A percentile compares a stretch with the other conserved stretches of the same genome.
Evolutionary conservation across 1,139 yeast species (phyloP).

Genomic region (Yamadazyma spencermartinsiae): DNA sequence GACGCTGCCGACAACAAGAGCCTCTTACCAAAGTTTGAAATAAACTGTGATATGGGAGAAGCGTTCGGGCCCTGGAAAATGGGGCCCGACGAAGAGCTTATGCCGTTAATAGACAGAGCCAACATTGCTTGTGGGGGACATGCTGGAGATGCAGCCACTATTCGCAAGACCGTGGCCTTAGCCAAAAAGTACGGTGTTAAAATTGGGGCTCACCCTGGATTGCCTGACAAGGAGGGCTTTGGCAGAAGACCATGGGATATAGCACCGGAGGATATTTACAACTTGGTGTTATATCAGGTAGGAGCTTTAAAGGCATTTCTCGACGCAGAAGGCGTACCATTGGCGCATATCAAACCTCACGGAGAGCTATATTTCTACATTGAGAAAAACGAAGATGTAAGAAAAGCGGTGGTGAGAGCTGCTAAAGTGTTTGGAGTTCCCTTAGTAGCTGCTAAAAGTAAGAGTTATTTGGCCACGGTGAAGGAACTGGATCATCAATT

Average conservation of each 20-base stretch:
- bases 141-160: conserved; percentile 36
- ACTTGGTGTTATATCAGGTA: conserved; percentile 35
- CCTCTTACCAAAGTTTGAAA: conserved; percentile 21
- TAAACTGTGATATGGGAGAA: conserved; percentile 41
- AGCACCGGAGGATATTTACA: conserved; percentile 34
- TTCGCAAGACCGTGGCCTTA: conserved; percentile 30
- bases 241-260: conserved; percentile 35
- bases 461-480: conserved; percentile 69
- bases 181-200: conserved; percentile 33
- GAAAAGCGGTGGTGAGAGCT: conserved; percentile 35
- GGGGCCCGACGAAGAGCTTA: conserved; percentile 41
- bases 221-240: conserved; percentile 37
- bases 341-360: conserved; percentile 37
- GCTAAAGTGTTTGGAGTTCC: conserved; percentile 50
- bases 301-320: conserved; percentile 39
- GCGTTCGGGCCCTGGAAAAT: conserved; percentile 38
- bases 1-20: conserved; percentile 15
- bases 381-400: conserved; percentile 32
- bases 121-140: conserved; percentile 42
- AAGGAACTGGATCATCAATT: conserved; percentile 55
- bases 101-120: conserved; percentile 39
- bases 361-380: conserved; percentile 39
- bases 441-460: conserved; percentile 76
- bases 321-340: conserved; percentile 32
- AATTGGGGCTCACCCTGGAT: conserved; percentile 40